Base-by-base conservation (phyloP, 352 stramenopile species). In the Plasmopara viticola region DNA sequence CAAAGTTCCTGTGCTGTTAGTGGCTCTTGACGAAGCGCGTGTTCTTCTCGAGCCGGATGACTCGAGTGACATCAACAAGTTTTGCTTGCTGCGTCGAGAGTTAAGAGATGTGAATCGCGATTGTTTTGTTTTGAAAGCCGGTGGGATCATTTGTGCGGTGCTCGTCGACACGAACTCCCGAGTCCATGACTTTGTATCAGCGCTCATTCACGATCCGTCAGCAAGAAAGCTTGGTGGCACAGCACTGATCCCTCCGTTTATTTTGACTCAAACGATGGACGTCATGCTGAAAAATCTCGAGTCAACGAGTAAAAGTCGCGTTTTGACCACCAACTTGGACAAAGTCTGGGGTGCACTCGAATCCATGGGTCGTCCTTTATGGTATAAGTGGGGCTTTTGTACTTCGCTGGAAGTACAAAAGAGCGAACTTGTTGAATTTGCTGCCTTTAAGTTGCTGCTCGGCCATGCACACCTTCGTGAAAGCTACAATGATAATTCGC, bases 161-260 rank as follows among this genome's bases (percentile, higher is more conserved):
- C 15, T 69, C 1, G 44, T 64, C 0, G 56, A 66, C 20, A 60
- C 60, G 0, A 60, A 61, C 40, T 46, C 13, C 43, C 14, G 38
- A 14, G 46, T 58, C 34, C 34, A 43, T 12, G 37, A 53, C 13
- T 46, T 58, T n/a, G 28, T 33, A 14, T 44, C 39, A 6, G 5
- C 25, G 15, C 28, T 28, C 5, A 10, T 14, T 1, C 34, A 17
- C 8, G 50, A 51, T 14, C 20, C 33, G 8, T 56, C 44, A 8
- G 47, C 34, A 25, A 42, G 48, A 29, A 5, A 10, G 8, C 6
- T 5, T 30, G 13, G 17, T 9, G 20, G 33, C 12, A 35, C 48
- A 58, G 59, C 51, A 70, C 64, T 79, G 66, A 72, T 92, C 66
- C 78, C 80, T 53, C 62, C 76, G 55, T 80, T 87, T 53, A 46